Percentiles rank a stretch among this genome's conserved stretches.
phyloP scores from a whole-genome alignment of 2,329 filamentous ascomycete genomes.

The Chrysoporthe austroafricana region DNA sequence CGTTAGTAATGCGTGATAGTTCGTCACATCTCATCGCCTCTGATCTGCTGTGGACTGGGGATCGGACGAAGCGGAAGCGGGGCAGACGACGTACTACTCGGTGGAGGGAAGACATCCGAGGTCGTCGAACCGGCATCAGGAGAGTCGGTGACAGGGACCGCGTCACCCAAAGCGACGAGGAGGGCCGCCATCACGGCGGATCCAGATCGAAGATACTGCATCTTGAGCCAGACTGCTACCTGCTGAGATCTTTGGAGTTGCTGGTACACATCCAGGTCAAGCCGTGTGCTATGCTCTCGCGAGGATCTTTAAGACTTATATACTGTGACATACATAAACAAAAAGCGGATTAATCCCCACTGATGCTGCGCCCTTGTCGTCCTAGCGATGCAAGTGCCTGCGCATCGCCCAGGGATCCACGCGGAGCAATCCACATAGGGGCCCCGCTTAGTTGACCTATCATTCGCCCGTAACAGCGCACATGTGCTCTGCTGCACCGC shows the following conservation, averaged over 20 bases:
- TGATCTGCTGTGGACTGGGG: not conserved
- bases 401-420: not conserved
- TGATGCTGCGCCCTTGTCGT: not conserved
- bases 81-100: constrained; percentile 29
- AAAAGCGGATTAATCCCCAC: not conserved
- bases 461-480: not conserved
- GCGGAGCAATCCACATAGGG: not conserved
- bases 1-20: not conserved
- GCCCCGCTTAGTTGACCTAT: not conserved
- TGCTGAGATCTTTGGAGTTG: not conserved
- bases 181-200: not conserved
- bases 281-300: not conserved
- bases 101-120: constrained; percentile 32
- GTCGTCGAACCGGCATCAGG: constrained; percentile 25
- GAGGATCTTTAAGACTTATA: not conserved
- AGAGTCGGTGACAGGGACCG: constrained; percentile 21
- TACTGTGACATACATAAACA: not conserved
- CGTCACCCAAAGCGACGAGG: constrained; percentile 9
- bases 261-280: not conserved
- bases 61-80: not conserved
- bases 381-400: not conserved
- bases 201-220: constrained; percentile 10
- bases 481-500: not conserved
- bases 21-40: not conserved
- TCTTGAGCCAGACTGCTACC: not conserved